These are phyloP conservation scores for Mycena epipterygia DNA, from an alignment of 768 basidiomycete species.

Conservation along the genomic window DNA sequence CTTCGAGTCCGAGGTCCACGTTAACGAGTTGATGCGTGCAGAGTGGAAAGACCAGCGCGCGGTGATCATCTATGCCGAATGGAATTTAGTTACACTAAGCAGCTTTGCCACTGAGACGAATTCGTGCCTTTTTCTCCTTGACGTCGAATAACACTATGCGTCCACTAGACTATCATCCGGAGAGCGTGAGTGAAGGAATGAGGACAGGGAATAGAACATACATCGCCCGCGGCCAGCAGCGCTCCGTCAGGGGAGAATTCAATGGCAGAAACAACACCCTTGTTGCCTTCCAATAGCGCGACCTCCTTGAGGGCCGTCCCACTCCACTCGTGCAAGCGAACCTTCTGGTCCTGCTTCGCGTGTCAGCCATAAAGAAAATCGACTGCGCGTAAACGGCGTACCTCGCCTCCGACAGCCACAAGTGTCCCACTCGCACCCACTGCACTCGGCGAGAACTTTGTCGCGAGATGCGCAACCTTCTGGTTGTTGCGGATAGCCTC, in stretches of 20 bases:
- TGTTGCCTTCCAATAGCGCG: conserved; percentile 74
- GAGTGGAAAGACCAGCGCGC: conserved; percentile 91
- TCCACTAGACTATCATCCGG: conserved; percentile 76
- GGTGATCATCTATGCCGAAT: conserved; percentile 61
- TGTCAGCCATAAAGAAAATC: conserved; percentile 14
- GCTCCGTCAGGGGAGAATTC: conserved; percentile 86
- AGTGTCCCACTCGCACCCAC: conserved; percentile 65
- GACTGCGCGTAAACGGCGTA: conserved; percentile 39
- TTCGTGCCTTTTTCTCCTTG: conserved; percentile 68
- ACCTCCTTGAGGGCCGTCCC: conserved; percentile 71
- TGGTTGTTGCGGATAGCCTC: conserved; percentile 83
- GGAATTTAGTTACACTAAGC: neutral
- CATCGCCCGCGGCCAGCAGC: conserved; percentile 88
- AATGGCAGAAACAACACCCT: conserved; percentile 78
- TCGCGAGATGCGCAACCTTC: conserved; percentile 67
- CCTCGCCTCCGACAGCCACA: conserved; percentile 85
- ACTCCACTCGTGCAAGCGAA: conserved; percentile 81
- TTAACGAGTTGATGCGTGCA: conserved; percentile 82
- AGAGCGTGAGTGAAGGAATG: neutral
- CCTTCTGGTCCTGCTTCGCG: conserved; percentile 73
- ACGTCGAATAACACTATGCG: conserved; percentile 86
- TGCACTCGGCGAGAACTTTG: conserved; percentile 67
- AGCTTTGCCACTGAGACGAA: neutral
- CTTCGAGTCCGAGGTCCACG: conserved; percentile 80
- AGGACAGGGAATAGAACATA: conserved; percentile 55